Conservation (phyloP, 495 filamentous ascomycete species). For the Talaromyces proteolyticus region DNA sequence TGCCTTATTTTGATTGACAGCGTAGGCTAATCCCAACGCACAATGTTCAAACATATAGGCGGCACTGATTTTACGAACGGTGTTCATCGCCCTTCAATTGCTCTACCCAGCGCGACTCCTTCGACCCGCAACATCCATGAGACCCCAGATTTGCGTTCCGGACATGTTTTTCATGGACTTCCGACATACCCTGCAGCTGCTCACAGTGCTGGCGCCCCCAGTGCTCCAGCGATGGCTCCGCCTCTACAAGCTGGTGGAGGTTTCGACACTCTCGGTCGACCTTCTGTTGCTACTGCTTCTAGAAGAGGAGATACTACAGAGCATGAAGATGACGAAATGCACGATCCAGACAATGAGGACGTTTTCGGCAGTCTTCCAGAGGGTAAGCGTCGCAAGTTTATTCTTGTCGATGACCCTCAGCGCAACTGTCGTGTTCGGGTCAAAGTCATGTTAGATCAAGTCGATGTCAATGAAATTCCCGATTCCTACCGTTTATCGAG, state of each 20-base stretch:
- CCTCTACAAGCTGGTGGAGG: conserved; percentile 58
- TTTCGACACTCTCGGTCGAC: conserved; percentile 48
- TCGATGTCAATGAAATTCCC: conserved; percentile 88
- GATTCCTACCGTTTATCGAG: conserved; percentile 87
- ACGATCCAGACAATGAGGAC: conserved; percentile 45
- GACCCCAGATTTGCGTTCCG: conserved; percentile 55
- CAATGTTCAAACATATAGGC: conserved; percentile 27
- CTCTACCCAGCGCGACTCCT: conserved; percentile 14
- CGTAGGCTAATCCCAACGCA: conserved; percentile 38
- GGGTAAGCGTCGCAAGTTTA: conserved; percentile 89
- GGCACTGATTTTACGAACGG: conserved; percentile 28
- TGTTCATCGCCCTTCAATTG: conserved; percentile 22
- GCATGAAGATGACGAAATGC: conserved; percentile 41
- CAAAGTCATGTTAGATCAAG: conserved; percentile 77
- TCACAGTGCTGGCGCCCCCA: conserved; percentile 23
- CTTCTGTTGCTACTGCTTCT: conserved; percentile 31
- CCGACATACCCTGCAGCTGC: conserved; percentile 54
- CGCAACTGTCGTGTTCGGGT: conserved; percentile 75
- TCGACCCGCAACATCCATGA: conserved; percentile 13
- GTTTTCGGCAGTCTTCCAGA: conserved; percentile 85
- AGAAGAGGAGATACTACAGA: conserved; percentile 23
- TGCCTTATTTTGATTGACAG: conserved; percentile 19
- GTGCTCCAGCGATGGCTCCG: conserved; percentile 63
- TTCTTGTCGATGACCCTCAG: conserved; percentile 84
- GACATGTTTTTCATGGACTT: conserved; percentile 75